Evolutionary conservation across 345 rosid species (phyloP).

Genomic region (Camelina sativa): DNA sequence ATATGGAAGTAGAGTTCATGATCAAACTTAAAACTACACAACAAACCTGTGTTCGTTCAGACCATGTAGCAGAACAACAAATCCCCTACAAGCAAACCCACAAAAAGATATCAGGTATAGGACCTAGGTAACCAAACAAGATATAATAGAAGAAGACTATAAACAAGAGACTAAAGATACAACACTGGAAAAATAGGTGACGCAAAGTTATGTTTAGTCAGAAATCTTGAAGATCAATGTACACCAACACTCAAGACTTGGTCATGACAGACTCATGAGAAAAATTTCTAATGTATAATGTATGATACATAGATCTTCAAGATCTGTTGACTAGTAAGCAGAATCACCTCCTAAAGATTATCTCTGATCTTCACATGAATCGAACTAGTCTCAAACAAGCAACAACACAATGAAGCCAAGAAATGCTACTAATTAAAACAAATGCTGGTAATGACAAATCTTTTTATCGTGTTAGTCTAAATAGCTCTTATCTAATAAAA

Average conservation of each 20-base stretch:
- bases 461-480: neutral
- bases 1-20: conserved; percentile 10
- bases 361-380: too few species aligned
- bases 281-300: neutral
- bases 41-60: conserved; percentile 94
- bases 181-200: neutral
- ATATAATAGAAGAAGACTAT: neutral
- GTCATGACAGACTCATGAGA: neutral
- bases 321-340: conserved; percentile 12
- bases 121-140: conserved; percentile 25
- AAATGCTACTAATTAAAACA: neutral
- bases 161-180: conserved; percentile 8
- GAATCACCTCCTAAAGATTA: neutral
- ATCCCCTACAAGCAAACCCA: conserved; percentile 64
- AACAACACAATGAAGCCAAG: conserved; percentile 11
- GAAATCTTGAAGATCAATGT: conserved; percentile 14
- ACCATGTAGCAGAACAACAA: conserved; percentile 80
- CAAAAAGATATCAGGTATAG: conserved; percentile 27
- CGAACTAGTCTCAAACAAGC: neutral
- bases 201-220: neutral
- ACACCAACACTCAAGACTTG: neutral
- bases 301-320: neutral
- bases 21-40: conserved; percentile 22
- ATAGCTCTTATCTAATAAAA: conserved; percentile 16
- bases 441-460: neutral